phyloP scores from a whole-genome alignment of 495 filamentous ascomycete genomes.

The Aspergillus steynii region DNA sequence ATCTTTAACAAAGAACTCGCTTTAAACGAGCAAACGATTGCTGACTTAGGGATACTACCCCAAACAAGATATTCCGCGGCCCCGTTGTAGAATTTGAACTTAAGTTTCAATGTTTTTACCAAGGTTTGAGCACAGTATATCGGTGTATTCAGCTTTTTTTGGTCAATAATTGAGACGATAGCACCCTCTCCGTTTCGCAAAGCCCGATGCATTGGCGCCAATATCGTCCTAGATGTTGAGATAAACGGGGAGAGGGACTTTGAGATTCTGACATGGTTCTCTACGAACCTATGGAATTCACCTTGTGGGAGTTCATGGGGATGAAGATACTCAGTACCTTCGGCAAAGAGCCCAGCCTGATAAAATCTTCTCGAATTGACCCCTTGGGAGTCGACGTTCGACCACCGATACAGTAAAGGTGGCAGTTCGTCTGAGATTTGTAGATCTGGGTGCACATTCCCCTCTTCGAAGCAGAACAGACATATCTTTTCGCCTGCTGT shows the following conservation, averaged over 20 bases:
- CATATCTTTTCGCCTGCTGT: conserved; percentile 22
- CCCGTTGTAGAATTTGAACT: conserved; percentile 25
- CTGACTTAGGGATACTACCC: conserved; percentile 21
- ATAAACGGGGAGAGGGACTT: conserved; percentile 32
- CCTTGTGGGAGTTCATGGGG: conserved; percentile 17
- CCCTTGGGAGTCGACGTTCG: conserved; percentile 35
- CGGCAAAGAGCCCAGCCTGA: conserved; percentile 29
- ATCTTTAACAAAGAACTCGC: conserved; percentile 24
- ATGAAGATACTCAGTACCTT: conserved; percentile 7
- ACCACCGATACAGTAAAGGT: conserved; percentile 37
- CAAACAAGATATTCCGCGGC: conserved; percentile 39
- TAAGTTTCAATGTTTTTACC: conserved; percentile 19
- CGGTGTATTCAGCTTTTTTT: conserved; percentile 20
- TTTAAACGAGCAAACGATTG: conserved; percentile 31
- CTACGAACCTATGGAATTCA: conserved; percentile 24
- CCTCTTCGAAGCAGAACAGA: conserved; percentile 24
- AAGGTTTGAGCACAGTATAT: conserved; percentile 29
- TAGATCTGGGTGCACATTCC: background rate
- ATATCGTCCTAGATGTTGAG: conserved; percentile 25
- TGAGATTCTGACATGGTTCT: conserved; percentile 26
- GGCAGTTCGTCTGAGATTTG: conserved; percentile 18
- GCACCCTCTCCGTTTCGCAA: conserved; percentile 29
- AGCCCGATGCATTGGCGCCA: conserved; percentile 37
- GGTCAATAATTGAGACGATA: conserved; percentile 32
- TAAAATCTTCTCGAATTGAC: conserved; percentile 24